Base-by-base conservation (phyloP, 192 early-diverging fungal species). In the Oehlia diaphana region DNA sequence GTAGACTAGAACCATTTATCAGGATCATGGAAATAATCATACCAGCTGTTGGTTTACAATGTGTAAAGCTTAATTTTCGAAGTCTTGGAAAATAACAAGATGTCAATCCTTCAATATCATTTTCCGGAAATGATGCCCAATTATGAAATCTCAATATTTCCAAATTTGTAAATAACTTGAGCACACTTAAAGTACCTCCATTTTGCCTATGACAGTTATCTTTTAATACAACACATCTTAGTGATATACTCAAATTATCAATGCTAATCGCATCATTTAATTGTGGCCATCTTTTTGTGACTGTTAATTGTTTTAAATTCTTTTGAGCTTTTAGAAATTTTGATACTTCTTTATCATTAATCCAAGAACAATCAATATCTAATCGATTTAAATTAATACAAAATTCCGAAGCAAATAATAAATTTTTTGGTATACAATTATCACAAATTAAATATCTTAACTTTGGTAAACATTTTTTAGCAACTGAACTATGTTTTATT, bases 341-440 rank as follows among this genome's bases (percentile, higher is more conserved):
- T 9, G 26, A 28, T 72, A 28, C 26, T 33, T 47, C 10, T 49
- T 1, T 39, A 72, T 72, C 71, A 72, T 72, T 72, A 14, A 28
- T 26, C 71, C 71, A 72, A 50, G 71, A 72, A 16, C 71, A 72
- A 39, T 72, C 71, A 31, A 72, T 72, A 26, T 47, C 47, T 72
- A 72, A 72, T 33, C 47, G 21, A 6, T 1, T 14, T 12, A 72
- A 37, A 50, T 47, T 72, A 13, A 49, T 72, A 50, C 44, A 47
- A 53, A 50, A 5, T n/a, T 49, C 23, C 10, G 47, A 53, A 23
- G 47, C 47, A 6, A 72, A 16, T 23, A 0, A 10, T 28, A 72
- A n/a, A 37, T 72, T 72, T 13, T 26, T 9, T 31, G 47, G 21
- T n/a, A 72, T 33, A 1, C 71, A 72, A 72, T 72, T 47, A 14